Conservation (phyloP, 192 early-diverging fungal genomes). For the Backusella mclennaniae region DNA sequence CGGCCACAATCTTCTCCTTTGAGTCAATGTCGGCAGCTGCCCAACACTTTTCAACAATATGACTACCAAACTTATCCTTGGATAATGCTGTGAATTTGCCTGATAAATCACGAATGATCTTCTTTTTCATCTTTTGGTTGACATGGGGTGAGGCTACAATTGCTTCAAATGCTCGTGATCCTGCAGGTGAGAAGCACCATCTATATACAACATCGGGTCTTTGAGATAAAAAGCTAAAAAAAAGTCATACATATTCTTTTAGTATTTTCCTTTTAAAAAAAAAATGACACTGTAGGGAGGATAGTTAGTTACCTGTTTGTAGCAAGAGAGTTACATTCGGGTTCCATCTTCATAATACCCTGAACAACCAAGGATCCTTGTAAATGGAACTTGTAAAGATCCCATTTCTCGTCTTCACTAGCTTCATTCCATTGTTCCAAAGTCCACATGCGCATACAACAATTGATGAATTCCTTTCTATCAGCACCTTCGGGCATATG, state of each 20-base stretch:
- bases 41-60: conserved; percentile 82
- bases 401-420: conserved; percentile 39
- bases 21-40: conserved; percentile 64
- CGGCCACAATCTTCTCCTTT: conserved; percentile 67
- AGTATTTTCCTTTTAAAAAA: not conserved
- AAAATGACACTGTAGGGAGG: too few species aligned
- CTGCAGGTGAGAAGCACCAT: conserved; percentile 65
- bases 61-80: conserved; percentile 72
- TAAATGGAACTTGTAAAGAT: conserved; percentile 50
- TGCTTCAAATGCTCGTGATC: conserved; percentile 73
- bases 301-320: conserved; percentile 37
- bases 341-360: conserved; percentile 57
- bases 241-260: not conserved
- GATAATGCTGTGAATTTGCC: conserved; percentile 61
- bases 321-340: conserved; percentile 56
- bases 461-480: conserved; percentile 53
- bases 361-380: conserved; percentile 73
- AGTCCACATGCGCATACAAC: conserved; percentile 61
- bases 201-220: conserved; percentile 42
- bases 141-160: conserved; percentile 57
- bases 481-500: conserved; percentile 38
- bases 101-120: conserved; percentile 56
- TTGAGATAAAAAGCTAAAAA: conserved; percentile 55
- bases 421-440: conserved; percentile 40
- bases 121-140: conserved; percentile 63